These are phyloP conservation scores for Euphorbia celastroides DNA, from an alignment of 441 rosid genomes.

Conservation along the genomic window DNA sequence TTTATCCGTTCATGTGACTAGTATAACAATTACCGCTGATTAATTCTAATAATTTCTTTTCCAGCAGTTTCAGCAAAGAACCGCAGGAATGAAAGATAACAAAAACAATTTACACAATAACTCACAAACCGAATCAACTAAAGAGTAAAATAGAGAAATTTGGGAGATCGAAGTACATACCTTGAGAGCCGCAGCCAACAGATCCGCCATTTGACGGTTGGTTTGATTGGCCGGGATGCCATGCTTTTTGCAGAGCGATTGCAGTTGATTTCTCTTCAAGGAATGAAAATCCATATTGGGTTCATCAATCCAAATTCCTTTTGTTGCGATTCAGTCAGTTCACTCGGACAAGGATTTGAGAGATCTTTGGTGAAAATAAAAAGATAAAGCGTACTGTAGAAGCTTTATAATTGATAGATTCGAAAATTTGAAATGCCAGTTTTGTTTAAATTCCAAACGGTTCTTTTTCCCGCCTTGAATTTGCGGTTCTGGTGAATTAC, in stretches of 20 bases:
- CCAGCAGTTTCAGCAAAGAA: constrained; percentile 2
- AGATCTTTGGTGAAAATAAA: background rate
- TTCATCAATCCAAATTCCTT: background rate
- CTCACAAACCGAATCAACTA: background rate
- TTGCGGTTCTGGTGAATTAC: background rate
- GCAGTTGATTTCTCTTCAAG: constrained; percentile 59
- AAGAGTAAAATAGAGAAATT: background rate
- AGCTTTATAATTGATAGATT: background rate
- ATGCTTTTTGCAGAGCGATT: constrained; percentile 52
- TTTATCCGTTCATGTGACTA: background rate
- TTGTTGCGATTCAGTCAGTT: background rate
- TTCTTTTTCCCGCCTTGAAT: background rate
- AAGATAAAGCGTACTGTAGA: background rate
- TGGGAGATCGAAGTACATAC: constrained; percentile 20
- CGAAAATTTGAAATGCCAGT: background rate
- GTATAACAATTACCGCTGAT: too few relatives aligned
- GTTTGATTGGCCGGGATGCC: constrained; percentile 53
- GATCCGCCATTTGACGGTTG: constrained; percentile 47
- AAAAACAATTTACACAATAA: background rate
- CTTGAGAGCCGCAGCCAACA: constrained; percentile 34
- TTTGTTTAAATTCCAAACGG: background rate
- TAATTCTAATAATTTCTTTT: background rate
- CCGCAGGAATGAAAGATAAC: background rate
- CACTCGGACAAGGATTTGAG: background rate
- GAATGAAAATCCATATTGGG: constrained; percentile 34